Evolutionary conservation across 371 early-diverging fungal genomes (phyloP).

Genomic region (Mycotypha africana): DNA sequence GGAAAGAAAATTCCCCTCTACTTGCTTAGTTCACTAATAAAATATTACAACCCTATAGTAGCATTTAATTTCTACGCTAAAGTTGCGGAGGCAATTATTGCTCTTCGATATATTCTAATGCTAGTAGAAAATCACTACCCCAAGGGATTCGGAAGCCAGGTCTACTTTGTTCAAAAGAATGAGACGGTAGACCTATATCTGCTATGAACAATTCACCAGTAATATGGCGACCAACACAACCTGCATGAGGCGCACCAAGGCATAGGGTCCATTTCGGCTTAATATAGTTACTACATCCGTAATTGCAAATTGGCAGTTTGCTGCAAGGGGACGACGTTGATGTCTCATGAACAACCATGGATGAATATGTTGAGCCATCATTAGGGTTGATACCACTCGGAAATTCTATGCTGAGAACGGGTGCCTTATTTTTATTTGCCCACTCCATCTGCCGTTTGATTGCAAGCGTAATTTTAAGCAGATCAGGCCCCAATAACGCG

Average conservation of each 20-base stretch:
- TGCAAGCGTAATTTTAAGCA: background rate
- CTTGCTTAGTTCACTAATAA: no score
- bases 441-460: constrained; percentile 54
- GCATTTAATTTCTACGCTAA: no score
- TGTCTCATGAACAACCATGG: background rate
- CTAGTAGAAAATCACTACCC: constrained; percentile 71
- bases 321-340: constrained; percentile 22
- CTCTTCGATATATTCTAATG: constrained; percentile 47
- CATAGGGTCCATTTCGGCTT: constrained; percentile 74
- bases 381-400: constrained; percentile 66
- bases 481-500: constrained; percentile 56
- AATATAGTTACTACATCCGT: constrained; percentile 39
- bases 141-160: constrained; percentile 61
- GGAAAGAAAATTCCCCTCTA: no score
- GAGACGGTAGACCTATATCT: constrained; percentile 66
- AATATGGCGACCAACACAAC: constrained; percentile 49
- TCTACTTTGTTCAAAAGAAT: constrained; percentile 54
- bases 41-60: no score
- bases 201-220: constrained; percentile 75
- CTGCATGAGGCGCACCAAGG: constrained; percentile 69
- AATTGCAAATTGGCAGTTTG: no score
- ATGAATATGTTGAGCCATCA: constrained; percentile 44
- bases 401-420: constrained; percentile 66
- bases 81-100: no score
- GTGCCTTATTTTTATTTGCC: constrained; percentile 70